Conservation (phyloP, 441 rosid species). For the Croton laevigatus region DNA sequence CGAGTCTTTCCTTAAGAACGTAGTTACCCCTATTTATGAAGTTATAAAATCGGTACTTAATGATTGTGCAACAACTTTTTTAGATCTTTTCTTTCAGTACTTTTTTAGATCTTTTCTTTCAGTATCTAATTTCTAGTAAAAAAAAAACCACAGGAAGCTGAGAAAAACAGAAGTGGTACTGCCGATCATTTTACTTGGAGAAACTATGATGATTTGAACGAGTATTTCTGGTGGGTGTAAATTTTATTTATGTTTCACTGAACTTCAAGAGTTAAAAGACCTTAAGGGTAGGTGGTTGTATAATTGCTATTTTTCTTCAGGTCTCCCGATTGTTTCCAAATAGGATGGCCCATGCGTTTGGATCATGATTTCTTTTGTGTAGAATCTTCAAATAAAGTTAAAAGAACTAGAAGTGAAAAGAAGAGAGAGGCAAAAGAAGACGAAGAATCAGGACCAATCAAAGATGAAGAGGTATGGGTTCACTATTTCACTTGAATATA, state of each 20-base stretch:
- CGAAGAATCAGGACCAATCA: conserved; percentile 37
- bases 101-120: conserved; percentile 3
- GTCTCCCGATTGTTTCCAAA: conserved; percentile 85
- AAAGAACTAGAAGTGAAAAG: conserved; percentile 30
- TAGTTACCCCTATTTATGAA: conserved; percentile 76
- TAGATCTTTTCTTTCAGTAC: conserved; percentile 2
- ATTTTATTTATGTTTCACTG: conserved; percentile 12
- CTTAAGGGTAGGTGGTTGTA: conserved; percentile 18
- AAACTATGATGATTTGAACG: conserved; percentile 96
- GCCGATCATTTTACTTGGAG: conserved; percentile 95
- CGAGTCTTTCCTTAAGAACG: conserved; percentile 74
- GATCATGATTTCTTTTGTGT: conserved; percentile 72
- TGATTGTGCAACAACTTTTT: conserved; percentile 17
- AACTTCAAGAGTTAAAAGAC: conserved; percentile 23
- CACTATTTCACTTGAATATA: neutral
- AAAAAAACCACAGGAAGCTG: conserved; percentile 72
- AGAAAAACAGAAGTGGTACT: conserved; percentile 74
- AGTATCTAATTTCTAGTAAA: conserved; percentile 25
- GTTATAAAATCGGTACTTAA: conserved; percentile 58
- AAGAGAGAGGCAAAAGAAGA: conserved; percentile 46
- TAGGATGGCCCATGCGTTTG: conserved; percentile 91
- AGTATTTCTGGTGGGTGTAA: conserved; percentile 75
- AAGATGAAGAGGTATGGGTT: conserved; percentile 64
- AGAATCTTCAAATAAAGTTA: conserved; percentile 29
- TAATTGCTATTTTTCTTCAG: conserved; percentile 41